Evolutionary conservation across 495 filamentous ascomycete species (phyloP).

Genomic region (Podospora australis): DNA sequence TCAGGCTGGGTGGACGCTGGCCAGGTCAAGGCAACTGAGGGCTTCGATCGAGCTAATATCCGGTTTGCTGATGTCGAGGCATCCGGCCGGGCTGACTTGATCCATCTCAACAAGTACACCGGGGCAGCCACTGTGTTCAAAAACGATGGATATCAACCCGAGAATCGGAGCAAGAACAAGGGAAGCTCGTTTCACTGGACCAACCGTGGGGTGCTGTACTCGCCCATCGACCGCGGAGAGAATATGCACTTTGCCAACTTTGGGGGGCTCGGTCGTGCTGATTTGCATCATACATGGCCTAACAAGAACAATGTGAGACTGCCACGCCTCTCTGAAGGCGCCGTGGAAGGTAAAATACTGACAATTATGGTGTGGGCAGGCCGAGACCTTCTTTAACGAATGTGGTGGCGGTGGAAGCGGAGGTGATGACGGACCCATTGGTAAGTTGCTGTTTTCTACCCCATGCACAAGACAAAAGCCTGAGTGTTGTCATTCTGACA

Average conservation of each 20-base stretch:
- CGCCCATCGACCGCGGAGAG: background rate
- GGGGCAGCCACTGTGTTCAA: constrained; percentile 12
- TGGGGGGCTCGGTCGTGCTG: background rate
- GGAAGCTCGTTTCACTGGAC: background rate
- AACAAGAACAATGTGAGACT: background rate
- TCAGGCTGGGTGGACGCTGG: constrained; percentile 8
- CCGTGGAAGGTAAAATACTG: background rate
- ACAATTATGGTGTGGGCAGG: background rate
- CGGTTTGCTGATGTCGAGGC: constrained; percentile 24
- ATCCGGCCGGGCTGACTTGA: constrained; percentile 22
- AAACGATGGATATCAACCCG: background rate
- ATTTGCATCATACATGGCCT: background rate
- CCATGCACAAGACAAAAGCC: too few relatives aligned
- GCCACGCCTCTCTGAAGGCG: background rate
- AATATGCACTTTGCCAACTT: background rate
- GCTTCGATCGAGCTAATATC: constrained; percentile 18
- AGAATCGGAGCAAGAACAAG: background rate
- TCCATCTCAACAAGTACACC: constrained; percentile 23
- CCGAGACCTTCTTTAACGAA: background rate
- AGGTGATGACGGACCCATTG: background rate
- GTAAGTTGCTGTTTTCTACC: background rate
- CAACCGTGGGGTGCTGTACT: background rate
- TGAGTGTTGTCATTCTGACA: too few relatives aligned
- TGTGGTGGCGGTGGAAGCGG: background rate
- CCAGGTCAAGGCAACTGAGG: constrained; percentile 21